A percentile compares a stretch with the other conserved stretches of the same genome.
phyloP scores from a whole-genome alignment of 148 eudicot genomes.

The Vaccinium macrocarpon region DNA sequence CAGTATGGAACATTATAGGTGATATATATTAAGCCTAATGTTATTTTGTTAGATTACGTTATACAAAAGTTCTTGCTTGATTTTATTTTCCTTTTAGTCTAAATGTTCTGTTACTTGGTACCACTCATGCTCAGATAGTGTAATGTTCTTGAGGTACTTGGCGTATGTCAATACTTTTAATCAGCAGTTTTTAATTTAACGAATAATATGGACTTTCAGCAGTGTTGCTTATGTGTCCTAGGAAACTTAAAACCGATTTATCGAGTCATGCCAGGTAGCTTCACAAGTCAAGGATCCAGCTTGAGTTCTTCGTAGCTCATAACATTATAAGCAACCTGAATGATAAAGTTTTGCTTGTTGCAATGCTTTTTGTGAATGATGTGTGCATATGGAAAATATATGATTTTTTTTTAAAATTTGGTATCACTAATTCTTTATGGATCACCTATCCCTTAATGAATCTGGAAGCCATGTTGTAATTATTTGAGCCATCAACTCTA shows the following conservation, averaged over 20 bases:
- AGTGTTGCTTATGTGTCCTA: not conserved
- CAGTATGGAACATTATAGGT: not conserved
- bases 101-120: not conserved
- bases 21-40: not conserved
- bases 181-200: not conserved
- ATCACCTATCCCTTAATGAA: not conserved
- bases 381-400: not conserved
- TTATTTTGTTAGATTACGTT: not conserved
- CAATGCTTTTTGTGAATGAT: not conserved
- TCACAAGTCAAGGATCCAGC: not conserved
- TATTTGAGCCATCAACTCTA: conserved; percentile 5
- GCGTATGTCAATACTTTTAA: not conserved
- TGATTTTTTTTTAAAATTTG: not conserved
- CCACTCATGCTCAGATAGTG: not conserved
- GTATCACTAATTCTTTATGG: not conserved
- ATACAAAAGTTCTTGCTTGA: not conserved
- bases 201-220: not conserved
- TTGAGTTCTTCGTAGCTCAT: not conserved
- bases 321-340: not conserved
- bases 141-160: not conserved
- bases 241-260: conserved; percentile 2
- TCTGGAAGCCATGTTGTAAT: not conserved
- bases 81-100: not conserved
- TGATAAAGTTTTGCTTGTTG: not conserved
- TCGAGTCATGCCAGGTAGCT: not conserved